A percentile compares a stretch with the other conserved stretches of the same genome.
Evolutionary conservation across 1,284 basidiomycete genomes (phyloP).

Genomic region (Leccinum olivaceoglutinosum): DNA sequence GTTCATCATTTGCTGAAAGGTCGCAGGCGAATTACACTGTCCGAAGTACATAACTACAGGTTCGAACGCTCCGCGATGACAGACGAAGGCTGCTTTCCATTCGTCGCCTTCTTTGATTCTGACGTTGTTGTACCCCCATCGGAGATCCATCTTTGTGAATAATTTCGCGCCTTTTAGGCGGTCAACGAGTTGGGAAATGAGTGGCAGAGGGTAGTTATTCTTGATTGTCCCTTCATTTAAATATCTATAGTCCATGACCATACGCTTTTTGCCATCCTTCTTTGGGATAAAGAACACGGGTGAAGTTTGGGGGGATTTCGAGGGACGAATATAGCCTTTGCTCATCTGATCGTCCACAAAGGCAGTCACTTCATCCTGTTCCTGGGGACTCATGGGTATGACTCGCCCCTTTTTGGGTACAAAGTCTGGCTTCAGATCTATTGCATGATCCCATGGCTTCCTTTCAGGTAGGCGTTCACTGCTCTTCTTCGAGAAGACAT

Average conservation of each 20-base stretch:
- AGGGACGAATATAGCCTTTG: not conserved
- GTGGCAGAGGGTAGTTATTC: too few species aligned
- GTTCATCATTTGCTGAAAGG: too few species aligned
- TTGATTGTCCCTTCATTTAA: too few species aligned
- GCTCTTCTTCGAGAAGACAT: not conserved
- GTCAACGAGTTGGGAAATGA: too few species aligned
- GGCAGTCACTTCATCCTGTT: not conserved
- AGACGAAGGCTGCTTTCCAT: too few species aligned
- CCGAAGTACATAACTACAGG: too few species aligned
- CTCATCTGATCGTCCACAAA: not conserved
- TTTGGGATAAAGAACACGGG: not conserved
- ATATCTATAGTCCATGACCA: not conserved
- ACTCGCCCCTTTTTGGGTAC: not conserved
- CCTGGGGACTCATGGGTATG: not conserved
- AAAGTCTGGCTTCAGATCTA: not conserved
- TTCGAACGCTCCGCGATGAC: rapidly evolving
- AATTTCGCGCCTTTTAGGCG: too few species aligned
- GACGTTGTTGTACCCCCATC: too few species aligned
- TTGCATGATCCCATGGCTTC: not conserved
- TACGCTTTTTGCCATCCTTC: not conserved
- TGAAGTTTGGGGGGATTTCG: not conserved
- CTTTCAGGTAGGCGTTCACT: not conserved
- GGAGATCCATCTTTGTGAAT: too few species aligned
- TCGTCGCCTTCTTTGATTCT: too few species aligned
- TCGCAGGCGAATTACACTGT: too few species aligned